These are phyloP conservation scores for Mycena amicta DNA, from an alignment of 768 basidiomycete species.

Conservation along the genomic window DNA sequence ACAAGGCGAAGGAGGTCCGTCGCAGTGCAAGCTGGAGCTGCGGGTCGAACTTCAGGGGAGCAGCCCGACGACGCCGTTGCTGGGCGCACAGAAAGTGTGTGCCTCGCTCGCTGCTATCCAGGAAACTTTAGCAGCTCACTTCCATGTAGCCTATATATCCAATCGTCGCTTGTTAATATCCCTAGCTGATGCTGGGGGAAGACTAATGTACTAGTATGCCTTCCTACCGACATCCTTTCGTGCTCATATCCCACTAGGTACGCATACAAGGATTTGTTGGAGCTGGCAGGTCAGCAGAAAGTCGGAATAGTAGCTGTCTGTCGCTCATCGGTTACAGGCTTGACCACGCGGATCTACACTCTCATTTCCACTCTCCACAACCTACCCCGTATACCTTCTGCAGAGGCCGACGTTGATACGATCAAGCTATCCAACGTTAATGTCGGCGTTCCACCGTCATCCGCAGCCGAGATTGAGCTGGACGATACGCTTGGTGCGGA, in stretches of 20 bases:
- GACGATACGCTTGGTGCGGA: slow-evolving; percentile 18
- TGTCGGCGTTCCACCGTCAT: slow-evolving; percentile 57
- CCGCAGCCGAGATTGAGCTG: slow-evolving; percentile 8
- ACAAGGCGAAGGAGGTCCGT: slow-evolving; percentile 52
- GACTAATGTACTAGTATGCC: slow-evolving; percentile 78
- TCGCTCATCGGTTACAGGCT: slow-evolving; percentile 43
- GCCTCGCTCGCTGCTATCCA: not conserved
- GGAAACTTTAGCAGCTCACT: not conserved
- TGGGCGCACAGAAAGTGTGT: slow-evolving; percentile 50
- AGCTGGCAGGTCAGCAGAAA: slow-evolving; percentile 60
- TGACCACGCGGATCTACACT: slow-evolving; percentile 87
- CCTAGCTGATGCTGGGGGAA: slow-evolving; percentile 94
- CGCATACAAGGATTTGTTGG: slow-evolving; percentile 92
- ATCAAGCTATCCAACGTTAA: slow-evolving; percentile 61
- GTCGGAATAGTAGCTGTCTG: not conserved
- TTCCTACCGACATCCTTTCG: not conserved
- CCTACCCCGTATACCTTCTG: slow-evolving; percentile 53
- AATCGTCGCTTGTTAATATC: slow-evolving; percentile 89
- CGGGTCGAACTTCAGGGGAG: slow-evolving; percentile 1
- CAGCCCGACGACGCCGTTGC: slow-evolving; percentile 46
- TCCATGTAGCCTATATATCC: slow-evolving; percentile 73
- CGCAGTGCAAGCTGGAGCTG: slow-evolving; percentile 20
- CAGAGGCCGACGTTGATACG: slow-evolving; percentile 32
- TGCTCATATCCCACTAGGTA: slow-evolving; percentile 40
- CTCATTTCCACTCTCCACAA: slow-evolving; percentile 85